phyloP scores from a whole-genome alignment of 345 rosid genomes.

The Gossypium sturtianum region DNA sequence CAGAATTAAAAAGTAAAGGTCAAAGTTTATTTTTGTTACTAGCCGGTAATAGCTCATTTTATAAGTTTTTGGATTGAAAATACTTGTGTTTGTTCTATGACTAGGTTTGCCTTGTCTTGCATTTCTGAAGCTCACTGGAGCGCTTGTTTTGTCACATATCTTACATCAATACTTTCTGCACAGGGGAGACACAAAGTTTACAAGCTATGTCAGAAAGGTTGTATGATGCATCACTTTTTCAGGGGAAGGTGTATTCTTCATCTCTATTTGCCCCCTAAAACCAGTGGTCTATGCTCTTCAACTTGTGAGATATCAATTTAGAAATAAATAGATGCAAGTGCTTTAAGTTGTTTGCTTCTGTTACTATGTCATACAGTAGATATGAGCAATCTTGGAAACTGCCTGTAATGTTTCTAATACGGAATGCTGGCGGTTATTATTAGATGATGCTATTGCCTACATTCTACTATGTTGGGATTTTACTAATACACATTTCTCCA shows the following conservation, averaged over 20 bases:
- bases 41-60: neutral
- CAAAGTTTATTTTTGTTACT: conserved; percentile 1
- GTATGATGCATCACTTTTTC: conserved; percentile 74
- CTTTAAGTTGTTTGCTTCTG: neutral
- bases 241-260: conserved; percentile 64
- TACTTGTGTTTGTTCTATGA: neutral
- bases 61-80: neutral
- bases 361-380: neutral
- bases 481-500: neutral
- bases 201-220: conserved; percentile 93
- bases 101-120: neutral
- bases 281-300: neutral
- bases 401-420: neutral
- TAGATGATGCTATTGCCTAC: neutral
- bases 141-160: neutral
- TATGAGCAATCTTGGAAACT: neutral
- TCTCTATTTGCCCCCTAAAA: neutral
- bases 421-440: too few species aligned
- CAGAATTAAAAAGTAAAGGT: neutral
- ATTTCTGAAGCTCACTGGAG: neutral
- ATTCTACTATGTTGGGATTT: neutral
- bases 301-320: neutral
- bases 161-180: neutral
- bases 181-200: conserved; percentile 90
- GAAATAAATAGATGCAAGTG: neutral